A percentile compares a stretch with the other conserved stretches of the same genome.
Evolutionary conservation across 1,139 yeast species (phyloP).

Genomic region (Saccharomyces hybrid): DNA sequence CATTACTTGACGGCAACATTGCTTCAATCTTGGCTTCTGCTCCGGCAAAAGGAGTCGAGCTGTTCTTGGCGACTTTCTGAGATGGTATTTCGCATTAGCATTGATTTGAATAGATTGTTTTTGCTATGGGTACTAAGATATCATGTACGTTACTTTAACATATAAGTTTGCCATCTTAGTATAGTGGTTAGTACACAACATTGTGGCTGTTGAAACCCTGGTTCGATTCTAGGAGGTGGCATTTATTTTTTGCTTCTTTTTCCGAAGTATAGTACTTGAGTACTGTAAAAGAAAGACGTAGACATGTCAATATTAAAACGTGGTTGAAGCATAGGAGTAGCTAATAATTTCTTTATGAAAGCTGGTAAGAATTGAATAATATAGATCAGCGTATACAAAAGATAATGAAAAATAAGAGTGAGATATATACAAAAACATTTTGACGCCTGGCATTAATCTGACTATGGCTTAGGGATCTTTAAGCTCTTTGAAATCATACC

Average conservation of each 20-base stretch:
- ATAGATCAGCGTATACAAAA: not conserved
- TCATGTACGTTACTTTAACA: not conserved
- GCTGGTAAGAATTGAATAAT: not conserved
- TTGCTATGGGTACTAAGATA: not conserved
- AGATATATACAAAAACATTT: not conserved
- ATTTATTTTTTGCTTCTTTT: not conserved
- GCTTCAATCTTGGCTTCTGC: not conserved
- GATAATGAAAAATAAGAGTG: not conserved
- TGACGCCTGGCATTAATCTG: not conserved
- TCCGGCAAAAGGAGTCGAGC: not conserved
- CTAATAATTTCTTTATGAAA: not conserved
- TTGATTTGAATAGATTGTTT: not conserved
- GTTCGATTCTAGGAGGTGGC: conserved; percentile 5
- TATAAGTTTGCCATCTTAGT: conserved; percentile 2
- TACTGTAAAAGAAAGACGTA: too few relatives aligned
- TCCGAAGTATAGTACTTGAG: not conserved
- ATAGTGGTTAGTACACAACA: conserved; percentile 5
- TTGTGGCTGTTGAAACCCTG: conserved; percentile 5
- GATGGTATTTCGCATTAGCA: not conserved
- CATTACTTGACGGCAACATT: not conserved
- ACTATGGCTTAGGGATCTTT: conserved; percentile 78
- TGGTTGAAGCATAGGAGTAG: not conserved
- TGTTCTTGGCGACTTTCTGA: not conserved
- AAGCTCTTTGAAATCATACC: conserved; percentile 87
- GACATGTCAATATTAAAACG: too few relatives aligned